Evolutionary conservation across 768 basidiomycete genomes (phyloP).

Genomic region (Rubroboletus pulcherrimus): DNA sequence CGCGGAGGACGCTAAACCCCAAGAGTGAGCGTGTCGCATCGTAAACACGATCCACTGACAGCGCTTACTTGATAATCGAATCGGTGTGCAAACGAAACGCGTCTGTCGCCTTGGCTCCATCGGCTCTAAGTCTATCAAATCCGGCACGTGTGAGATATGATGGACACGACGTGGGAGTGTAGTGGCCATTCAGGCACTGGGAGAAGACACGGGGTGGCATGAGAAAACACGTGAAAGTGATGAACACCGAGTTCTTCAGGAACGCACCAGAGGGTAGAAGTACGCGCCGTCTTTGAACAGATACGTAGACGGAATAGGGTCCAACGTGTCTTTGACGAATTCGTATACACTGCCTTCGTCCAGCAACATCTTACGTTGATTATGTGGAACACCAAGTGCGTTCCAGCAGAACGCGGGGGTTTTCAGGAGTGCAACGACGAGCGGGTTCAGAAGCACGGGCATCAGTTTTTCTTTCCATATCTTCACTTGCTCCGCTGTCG

Average conservation of each 20-base stretch:
- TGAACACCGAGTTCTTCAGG: background rate
- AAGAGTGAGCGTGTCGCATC: background rate
- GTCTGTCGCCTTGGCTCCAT: slow-evolving; percentile 43
- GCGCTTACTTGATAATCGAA: slow-evolving; percentile 57
- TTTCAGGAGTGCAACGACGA: slow-evolving; percentile 50
- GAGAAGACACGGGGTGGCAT: background rate
- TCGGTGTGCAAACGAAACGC: slow-evolving; percentile 71
- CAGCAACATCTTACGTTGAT: slow-evolving; percentile 61
- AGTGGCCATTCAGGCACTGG: slow-evolving; percentile 46
- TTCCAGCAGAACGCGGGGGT: slow-evolving; percentile 63
- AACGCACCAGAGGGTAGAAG: slow-evolving; percentile 55
- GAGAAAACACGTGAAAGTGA: background rate
- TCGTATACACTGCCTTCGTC: slow-evolving; percentile 47
- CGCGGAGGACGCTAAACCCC: slow-evolving; percentile 39
- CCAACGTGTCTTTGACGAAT: slow-evolving; percentile 49
- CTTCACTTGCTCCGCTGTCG: slow-evolving; percentile 51
- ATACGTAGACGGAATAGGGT: slow-evolving; percentile 44
- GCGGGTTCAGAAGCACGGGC: slow-evolving; percentile 56
- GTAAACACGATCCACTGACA: background rate
- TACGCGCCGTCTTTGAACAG: slow-evolving; percentile 62
- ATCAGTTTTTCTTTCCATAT: slow-evolving; percentile 61
- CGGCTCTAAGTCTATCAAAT: slow-evolving; percentile 51
- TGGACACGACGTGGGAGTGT: slow-evolving; percentile 58
- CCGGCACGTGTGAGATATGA: slow-evolving; percentile 60
- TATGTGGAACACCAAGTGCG: slow-evolving; percentile 70